Base-by-base conservation (phyloP, 371 early-diverging fungal species). In the Lichtheimia corymbifera region DNA sequence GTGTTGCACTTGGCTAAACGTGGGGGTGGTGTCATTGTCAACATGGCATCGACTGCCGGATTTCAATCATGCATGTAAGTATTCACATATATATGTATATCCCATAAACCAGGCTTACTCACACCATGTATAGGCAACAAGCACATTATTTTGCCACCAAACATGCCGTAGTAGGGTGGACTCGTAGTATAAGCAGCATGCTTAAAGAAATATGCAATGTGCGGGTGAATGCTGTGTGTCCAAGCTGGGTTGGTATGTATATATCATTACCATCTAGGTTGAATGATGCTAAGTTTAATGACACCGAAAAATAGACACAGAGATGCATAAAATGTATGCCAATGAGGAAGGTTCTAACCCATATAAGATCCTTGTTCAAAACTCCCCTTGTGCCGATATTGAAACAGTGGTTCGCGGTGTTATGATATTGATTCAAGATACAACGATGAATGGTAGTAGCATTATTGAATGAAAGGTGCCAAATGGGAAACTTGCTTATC, bases 1-100 rank as follows among this genome's bases (percentile, higher is more conserved):
- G 47, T 74, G 15, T 50, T 74, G 52, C 69, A 76, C 63, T 63
- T 79, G 66, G 61, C 63, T 3, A 79, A 76, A 25, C 64, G 75
- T 15, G 73, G 73, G 1, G 74, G 79, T 12, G 79, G 75, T 6
- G 72, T 71, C 9, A 84, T 86, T 62, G 77, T 85, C 42, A 78
- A 67, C 25, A 61, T 68, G 14, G 73, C 77, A 40, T 75, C 75
- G 24, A 41, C 64, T 4, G 55, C 61, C 18, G 55, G 62, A 18
- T 49, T 61, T 14, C 47, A 50, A 20, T 12, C 55, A 9, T 14
- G 28, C 3, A 18, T 14, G 62, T 49, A 61, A 27, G 51, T 22
- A 50, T 17, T 5, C 20, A 15, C 2, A 6, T 49, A 11, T 42
- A n/a, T 17, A 2, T 42, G 2, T 25, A 47, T n/a, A 24, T 3